phyloP scores from a whole-genome alignment of 441 rosid species.

The Eruca vesicaria region DNA sequence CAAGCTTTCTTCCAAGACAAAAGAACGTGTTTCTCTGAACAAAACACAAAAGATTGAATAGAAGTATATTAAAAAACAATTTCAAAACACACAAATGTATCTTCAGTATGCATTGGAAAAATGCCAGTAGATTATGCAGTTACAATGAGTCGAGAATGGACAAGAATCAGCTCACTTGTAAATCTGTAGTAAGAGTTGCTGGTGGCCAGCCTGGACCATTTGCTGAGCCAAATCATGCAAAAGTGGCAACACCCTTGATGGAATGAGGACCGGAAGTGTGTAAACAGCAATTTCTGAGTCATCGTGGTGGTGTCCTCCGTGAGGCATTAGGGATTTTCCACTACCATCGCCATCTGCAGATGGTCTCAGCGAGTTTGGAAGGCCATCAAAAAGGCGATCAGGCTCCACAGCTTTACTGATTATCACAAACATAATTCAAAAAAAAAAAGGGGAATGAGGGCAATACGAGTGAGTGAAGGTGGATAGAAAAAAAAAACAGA shows the following conservation, averaged over 20 bases:
- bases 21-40: slow-evolving; percentile 79
- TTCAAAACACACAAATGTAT: slow-evolving; percentile 13
- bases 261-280: slow-evolving; percentile 81
- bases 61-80: slow-evolving; percentile 1
- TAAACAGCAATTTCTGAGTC: slow-evolving; percentile 58
- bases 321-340: slow-evolving; percentile 48
- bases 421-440: slow-evolving; percentile 8
- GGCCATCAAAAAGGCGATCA: slow-evolving; percentile 92
- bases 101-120: not conserved
- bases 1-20: slow-evolving; percentile 84
- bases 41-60: slow-evolving; percentile 1
- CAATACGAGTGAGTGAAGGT: not conserved
- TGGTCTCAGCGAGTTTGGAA: slow-evolving; percentile 89
- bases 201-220: slow-evolving; percentile 93
- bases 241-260: slow-evolving; percentile 81
- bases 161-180: slow-evolving; percentile 52
- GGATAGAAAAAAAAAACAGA: not conserved
- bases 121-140: slow-evolving; percentile 12
- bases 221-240: slow-evolving; percentile 88
- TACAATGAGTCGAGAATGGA: slow-evolving; percentile 3
- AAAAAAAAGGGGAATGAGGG: slow-evolving; percentile 2
- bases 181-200: slow-evolving; percentile 67
- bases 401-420: slow-evolving; percentile 93
- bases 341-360: slow-evolving; percentile 58
- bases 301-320: slow-evolving; percentile 52